These are phyloP conservation scores for Clavariopsis aquatica DNA, from an alignment of 495 filamentous ascomycete genomes.

Conservation along the genomic window DNA sequence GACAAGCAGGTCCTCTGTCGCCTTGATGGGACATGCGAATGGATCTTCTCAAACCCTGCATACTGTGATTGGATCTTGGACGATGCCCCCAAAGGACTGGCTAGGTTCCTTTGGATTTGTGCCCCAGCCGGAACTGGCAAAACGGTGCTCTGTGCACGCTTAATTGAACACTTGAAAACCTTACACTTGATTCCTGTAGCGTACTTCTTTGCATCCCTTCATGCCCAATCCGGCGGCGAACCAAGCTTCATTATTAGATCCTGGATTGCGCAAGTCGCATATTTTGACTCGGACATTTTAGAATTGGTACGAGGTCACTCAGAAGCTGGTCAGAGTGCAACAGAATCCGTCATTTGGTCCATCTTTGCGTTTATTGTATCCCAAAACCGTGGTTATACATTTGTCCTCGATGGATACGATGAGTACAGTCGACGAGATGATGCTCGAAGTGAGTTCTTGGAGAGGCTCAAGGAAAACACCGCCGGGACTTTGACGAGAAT, in stretches of 20 bases:
- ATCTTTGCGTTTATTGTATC: not conserved
- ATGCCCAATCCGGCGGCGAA: not conserved
- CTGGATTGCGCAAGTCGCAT: not conserved
- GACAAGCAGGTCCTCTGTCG: not conserved
- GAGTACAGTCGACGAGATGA: not conserved
- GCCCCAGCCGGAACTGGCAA: not conserved
- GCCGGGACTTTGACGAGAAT: not conserved
- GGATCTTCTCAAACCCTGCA: not conserved
- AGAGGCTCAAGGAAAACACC: not conserved
- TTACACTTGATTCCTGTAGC: not conserved
- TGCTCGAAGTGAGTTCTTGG: not conserved
- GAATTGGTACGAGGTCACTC: not conserved
- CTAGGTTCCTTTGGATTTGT: constrained; percentile 1
- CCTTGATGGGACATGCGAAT: not conserved
- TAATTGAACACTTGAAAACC: not conserved
- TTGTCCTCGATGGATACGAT: not conserved
- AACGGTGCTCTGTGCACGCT: not conserved
- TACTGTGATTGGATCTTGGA: not conserved
- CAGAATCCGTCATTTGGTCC: not conserved
- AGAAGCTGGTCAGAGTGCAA: not conserved
- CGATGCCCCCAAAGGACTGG: not conserved
- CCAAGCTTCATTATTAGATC: not conserved
- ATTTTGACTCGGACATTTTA: not conserved
- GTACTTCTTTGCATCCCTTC: not conserved
- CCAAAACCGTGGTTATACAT: not conserved